Conservation (phyloP, 2,329 filamentous ascomycete genomes). For the Claviceps pazoutovae region DNA sequence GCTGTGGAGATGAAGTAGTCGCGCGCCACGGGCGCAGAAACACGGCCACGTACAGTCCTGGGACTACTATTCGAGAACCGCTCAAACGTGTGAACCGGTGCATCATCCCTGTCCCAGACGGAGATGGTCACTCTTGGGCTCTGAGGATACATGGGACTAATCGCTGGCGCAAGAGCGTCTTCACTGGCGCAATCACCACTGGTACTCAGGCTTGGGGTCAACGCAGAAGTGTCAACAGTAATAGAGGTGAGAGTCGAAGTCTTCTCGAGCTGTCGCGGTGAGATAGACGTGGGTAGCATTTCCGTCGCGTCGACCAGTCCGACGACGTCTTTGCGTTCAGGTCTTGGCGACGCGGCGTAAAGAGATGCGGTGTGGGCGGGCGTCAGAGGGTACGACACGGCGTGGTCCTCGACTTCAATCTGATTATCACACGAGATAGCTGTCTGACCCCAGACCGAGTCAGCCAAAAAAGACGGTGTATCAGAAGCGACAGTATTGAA, state of each 20-base stretch:
- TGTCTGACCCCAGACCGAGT: conserved; percentile 13
- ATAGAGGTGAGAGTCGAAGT: conserved; percentile 22
- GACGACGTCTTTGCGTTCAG: conserved; percentile 17
- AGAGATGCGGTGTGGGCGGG: conserved; percentile 37
- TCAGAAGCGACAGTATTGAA: conserved; percentile 28
- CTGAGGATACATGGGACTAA: conserved; percentile 28
- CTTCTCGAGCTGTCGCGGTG: conserved; percentile 28
- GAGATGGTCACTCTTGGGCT: conserved; percentile 45
- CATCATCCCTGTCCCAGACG: conserved; percentile 34
- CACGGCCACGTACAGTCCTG: conserved; percentile 18
- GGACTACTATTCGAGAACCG: conserved; percentile 25
- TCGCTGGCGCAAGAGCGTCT: conserved; percentile 27
- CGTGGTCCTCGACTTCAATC: conserved; percentile 10
- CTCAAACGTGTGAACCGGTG: conserved; percentile 25
- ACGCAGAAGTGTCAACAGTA: conserved; percentile 20
- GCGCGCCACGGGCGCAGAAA: conserved; percentile 16
- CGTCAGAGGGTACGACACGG: conserved; percentile 30
- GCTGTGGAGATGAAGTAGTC: conserved; percentile 23
- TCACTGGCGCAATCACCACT: conserved; percentile 37
- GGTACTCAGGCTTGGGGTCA: conserved; percentile 33
- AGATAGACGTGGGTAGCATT: conserved; percentile 22
- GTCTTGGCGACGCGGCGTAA: conserved; percentile 28
- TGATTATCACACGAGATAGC: conserved; percentile 6
- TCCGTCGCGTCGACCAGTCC: conserved; percentile 10
- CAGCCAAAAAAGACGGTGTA: conserved; percentile 32